Base-by-base conservation (phyloP, 2,329 filamentous ascomycete genomes). In the Hypocrella siamensis region DNA sequence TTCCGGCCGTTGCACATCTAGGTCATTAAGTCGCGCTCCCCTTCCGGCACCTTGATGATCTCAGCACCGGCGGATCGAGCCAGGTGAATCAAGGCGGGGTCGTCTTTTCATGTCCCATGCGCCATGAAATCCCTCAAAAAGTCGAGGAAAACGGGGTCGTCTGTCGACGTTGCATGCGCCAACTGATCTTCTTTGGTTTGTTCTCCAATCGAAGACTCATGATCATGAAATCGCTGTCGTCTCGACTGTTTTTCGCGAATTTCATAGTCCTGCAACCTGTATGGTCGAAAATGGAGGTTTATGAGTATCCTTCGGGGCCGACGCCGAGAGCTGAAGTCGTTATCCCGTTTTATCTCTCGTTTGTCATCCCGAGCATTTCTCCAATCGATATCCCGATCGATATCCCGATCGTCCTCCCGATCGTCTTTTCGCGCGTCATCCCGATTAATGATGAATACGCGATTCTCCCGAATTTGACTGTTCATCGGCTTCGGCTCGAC, bases 1-100 rank as follows among this genome's bases (percentile, higher is more conserved):
- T 88, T 84, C 26, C 90, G 70, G 1, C 78, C 76, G 34, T 65
- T 69, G 41, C 80, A 81, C 71, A 92, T 82, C 54, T 82, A 86
- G 53, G 92, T 78, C 58, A 98, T 67, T 26, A 84, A 58, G 1
- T 67, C 68, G 36, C 82, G 57, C 47, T 76, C 76, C 1, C 65
- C 60, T 15, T 70, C 70, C 24, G 51, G 53, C 16, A 88, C 69
- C 27, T 68, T 56, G 5, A 63, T 63, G 24, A 83, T 61, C 4
- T 59, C 50, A 5, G 90, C 54, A 10, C 61, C 56, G 14, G 56
- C 58, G 25, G 49, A 51, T 19, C 48, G 44, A 4, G 75, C 73
- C 11, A 73, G 46, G 25, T 52, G 43, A 29, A 57, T 53, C 38
- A 74, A 48, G 26, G 45, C 40, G 3, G 40, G 42, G 39, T 71